These are phyloP conservation scores for Penicillium sp. DNA, from an alignment of 2,329 filamentous ascomycete species.

Conservation along the genomic window DNA sequence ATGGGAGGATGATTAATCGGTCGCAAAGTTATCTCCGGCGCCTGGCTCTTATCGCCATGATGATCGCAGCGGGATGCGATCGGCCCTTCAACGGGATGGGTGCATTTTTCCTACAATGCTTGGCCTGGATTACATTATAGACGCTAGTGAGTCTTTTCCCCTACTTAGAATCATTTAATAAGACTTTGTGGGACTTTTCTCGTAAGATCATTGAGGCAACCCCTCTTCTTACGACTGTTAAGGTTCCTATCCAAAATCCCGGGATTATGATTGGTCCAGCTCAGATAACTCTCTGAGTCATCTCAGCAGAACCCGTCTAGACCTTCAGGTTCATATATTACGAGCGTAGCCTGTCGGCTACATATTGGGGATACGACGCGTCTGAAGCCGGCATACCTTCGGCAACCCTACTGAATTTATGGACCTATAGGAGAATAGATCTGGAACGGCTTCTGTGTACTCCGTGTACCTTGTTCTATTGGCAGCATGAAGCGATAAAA, in stretches of 20 bases:
- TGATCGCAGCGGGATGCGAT: constrained; percentile 1
- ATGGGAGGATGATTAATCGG: constrained; percentile 3
- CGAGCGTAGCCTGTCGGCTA: no score
- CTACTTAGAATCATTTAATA: background rate
- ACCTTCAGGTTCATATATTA: background rate
- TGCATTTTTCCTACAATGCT: background rate
- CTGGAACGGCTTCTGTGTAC: no score
- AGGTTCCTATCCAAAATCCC: background rate
- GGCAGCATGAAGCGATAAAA: no score
- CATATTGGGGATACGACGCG: no score
- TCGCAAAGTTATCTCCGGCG: constrained; percentile 3
- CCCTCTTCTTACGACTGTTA: background rate
- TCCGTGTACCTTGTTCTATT: no score
- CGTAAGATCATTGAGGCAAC: background rate
- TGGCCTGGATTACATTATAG: no score
- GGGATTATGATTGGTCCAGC: background rate
- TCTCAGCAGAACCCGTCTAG: background rate
- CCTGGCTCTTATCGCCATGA: constrained; percentile 4
- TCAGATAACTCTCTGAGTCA: background rate
- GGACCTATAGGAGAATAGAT: no score
- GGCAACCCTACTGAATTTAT: no score
- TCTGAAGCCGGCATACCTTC: no score
- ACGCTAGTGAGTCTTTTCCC: no score
- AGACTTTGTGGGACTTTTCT: background rate
- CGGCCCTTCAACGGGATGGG: background rate